Evolutionary conservation across 441 rosid genomes (phyloP).

Genomic region (Manihot esculenta): DNA sequence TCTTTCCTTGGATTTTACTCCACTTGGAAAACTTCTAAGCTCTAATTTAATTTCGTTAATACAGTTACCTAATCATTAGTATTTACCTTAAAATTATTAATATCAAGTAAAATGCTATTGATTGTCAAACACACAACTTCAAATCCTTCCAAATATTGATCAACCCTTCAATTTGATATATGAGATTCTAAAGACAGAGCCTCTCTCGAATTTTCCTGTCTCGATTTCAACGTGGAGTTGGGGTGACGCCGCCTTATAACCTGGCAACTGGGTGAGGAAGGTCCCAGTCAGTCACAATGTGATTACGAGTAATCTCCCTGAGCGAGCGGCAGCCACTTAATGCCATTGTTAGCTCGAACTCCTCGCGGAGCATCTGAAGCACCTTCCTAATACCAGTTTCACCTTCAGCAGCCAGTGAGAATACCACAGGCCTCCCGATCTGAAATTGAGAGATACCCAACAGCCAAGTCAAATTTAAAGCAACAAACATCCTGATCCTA

Average conservation of each 20-base stretch:
- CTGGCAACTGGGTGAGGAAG: slow-evolving; percentile 47
- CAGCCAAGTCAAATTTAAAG: background rate
- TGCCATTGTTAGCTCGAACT: slow-evolving; percentile 93
- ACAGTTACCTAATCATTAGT: no score
- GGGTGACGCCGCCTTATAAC: slow-evolving; percentile 35
- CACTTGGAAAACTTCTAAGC: no score
- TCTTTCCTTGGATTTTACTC: no score
- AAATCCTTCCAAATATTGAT: no score
- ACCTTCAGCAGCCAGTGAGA: slow-evolving; percentile 81
- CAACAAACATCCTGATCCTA: background rate
- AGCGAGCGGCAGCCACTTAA: slow-evolving; percentile 81
- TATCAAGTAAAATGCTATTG: no score
- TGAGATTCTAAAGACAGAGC: background rate
- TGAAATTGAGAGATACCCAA: slow-evolving; percentile 22
- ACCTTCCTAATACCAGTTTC: slow-evolving; percentile 81
- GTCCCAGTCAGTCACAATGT: slow-evolving; percentile 73
- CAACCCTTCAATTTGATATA: no score
- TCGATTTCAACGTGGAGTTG: background rate
- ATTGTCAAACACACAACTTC: no score
- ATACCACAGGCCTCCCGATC: slow-evolving; percentile 93
- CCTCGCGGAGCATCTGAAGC: slow-evolving; percentile 76
- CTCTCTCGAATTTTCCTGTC: background rate
- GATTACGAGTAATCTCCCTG: slow-evolving; percentile 73
- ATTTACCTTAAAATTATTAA: no score
- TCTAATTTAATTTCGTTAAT: no score